phyloP scores from a whole-genome alignment of 768 basidiomycete species.

The Gyrodon lividus region DNA sequence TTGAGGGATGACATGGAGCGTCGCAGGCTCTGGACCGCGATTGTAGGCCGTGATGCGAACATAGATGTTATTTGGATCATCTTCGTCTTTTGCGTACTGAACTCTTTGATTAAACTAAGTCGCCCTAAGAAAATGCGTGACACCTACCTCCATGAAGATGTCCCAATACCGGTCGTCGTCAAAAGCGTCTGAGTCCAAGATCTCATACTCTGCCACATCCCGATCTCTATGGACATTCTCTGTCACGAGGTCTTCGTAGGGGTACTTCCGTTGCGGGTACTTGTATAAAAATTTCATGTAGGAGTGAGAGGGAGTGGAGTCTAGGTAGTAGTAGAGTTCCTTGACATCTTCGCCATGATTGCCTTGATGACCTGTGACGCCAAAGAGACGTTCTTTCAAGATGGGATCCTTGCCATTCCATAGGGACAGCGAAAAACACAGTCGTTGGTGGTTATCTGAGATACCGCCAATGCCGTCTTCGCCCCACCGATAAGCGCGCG shows the following conservation, averaged over 20 bases:
- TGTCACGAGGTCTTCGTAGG: conserved; percentile 89
- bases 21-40: conserved; percentile 92
- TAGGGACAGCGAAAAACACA: conserved; percentile 86
- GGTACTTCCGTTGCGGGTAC: conserved; percentile 89
- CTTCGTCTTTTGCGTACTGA: conserved; percentile 97
- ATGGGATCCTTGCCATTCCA: conserved; percentile 97
- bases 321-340: conserved; percentile 97
- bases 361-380: conserved; percentile 94
- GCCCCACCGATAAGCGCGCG: conserved; percentile 97
- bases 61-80: conserved; percentile 83
- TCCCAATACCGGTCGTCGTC: conserved; percentile 98
- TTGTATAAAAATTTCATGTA: conserved; percentile 99
- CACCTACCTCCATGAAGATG: conserved; percentile 89
- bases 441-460: conserved; percentile 93
- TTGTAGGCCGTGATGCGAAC: conserved; percentile 97
- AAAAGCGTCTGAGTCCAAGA: conserved; percentile 88
- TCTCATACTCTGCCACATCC: conserved; percentile 89
- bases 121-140: conserved; percentile 4
- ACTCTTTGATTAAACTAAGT: conserved; percentile 3
- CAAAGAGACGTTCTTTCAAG: conserved; percentile 94
- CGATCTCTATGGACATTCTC: conserved; percentile 83
- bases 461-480: conserved; percentile 98
- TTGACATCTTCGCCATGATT: conserved; percentile 99
- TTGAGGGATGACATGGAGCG: conserved; percentile 91
- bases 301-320: conserved; percentile 97